phyloP scores from a whole-genome alignment of 2,329 filamentous ascomycete species.

The Diaporthe sp. region DNA sequence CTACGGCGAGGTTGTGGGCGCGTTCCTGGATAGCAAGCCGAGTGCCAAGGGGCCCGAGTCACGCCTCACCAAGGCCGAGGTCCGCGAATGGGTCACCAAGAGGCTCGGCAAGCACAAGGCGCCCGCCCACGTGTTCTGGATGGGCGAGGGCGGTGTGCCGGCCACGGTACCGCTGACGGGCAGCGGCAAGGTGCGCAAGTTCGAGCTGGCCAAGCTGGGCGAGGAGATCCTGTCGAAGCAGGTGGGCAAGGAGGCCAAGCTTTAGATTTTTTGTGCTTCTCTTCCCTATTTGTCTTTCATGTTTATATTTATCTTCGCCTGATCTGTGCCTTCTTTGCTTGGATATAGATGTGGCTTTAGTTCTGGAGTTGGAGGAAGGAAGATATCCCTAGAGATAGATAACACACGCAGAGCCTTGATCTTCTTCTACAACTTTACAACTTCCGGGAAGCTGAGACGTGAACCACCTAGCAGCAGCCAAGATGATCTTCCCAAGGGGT shows the following conservation, averaged over 20 bases:
- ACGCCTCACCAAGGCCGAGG: conserved; percentile 60
- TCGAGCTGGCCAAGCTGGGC: conserved; percentile 67
- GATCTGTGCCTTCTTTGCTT: neutral
- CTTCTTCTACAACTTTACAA: neutral
- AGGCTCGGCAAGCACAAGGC: conserved; percentile 75
- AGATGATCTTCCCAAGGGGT: neutral
- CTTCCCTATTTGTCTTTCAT: neutral
- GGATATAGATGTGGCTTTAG: neutral
- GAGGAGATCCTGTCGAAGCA: conserved; percentile 64
- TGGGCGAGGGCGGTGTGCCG: conserved; percentile 71
- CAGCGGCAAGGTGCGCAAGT: conserved; percentile 78
- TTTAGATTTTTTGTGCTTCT: conserved; percentile 45
- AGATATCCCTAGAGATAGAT: conserved; percentile 21
- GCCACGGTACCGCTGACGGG: conserved; percentile 72
- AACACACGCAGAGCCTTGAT: neutral
- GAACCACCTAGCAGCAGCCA: neutral
- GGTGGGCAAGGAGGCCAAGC: conserved; percentile 54
- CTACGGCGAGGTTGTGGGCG: conserved; percentile 78
- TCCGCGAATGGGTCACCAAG: conserved; percentile 71
- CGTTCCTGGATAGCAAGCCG: conserved; percentile 63
- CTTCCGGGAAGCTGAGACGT: neutral
- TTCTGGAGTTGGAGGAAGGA: neutral
- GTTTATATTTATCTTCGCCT: neutral
- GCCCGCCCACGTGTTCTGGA: conserved; percentile 79
- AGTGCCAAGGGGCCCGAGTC: conserved; percentile 41